Percentiles rank a stretch among this genome's conserved stretches.
Conservation (phyloP, 2,329 filamentous ascomycete genomes). For the Neocucurbitaria cava region DNA sequence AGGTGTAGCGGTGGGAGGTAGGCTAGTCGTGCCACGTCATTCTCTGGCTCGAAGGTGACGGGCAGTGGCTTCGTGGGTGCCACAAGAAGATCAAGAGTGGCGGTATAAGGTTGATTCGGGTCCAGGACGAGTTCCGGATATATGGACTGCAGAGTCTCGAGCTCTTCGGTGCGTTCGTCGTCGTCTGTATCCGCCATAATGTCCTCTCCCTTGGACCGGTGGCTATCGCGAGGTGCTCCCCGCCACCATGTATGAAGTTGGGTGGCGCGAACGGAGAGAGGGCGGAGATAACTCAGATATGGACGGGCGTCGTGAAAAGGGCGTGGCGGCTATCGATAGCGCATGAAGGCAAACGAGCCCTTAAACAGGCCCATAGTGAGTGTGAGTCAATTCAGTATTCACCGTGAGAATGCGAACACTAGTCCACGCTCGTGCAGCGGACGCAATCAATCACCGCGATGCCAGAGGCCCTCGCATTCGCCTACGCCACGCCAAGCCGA, state of each 20-base stretch:
- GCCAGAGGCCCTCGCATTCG: too few species aligned
- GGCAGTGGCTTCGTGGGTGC: slow-evolving; percentile 60
- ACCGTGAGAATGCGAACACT: not conserved
- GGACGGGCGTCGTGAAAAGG: slow-evolving; percentile 15
- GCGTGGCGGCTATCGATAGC: slow-evolving; percentile 24
- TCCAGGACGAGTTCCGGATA: slow-evolving; percentile 66
- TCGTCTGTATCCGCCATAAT: slow-evolving; percentile 18
- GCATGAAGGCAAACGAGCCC: slow-evolving; percentile 14
- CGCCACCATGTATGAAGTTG: not conserved
- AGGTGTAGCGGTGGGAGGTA: slow-evolving; percentile 65
- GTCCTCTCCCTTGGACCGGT: not conserved
- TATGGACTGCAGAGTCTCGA: slow-evolving; percentile 66
- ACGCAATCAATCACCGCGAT: slow-evolving; percentile 3
- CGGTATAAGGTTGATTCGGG: slow-evolving; percentile 50
- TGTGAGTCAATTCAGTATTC: slow-evolving; percentile 10
- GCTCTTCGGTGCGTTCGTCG: slow-evolving; percentile 67
- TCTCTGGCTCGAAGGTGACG: slow-evolving; percentile 31
- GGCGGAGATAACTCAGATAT: slow-evolving; percentile 14
- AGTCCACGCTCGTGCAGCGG: not conserved
- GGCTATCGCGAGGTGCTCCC: not conserved
- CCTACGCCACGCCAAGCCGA: slow-evolving; percentile 11
- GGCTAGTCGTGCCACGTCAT: slow-evolving; percentile 56
- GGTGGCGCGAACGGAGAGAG: slow-evolving; percentile 13
- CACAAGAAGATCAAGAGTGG: slow-evolving; percentile 63
- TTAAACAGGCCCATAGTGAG: slow-evolving; percentile 25